Evolutionary conservation across 2,329 filamentous ascomycete species (phyloP), one percentile per base, ranked within the genome.

Genomic region (Celoporthe dispersa): DNA sequence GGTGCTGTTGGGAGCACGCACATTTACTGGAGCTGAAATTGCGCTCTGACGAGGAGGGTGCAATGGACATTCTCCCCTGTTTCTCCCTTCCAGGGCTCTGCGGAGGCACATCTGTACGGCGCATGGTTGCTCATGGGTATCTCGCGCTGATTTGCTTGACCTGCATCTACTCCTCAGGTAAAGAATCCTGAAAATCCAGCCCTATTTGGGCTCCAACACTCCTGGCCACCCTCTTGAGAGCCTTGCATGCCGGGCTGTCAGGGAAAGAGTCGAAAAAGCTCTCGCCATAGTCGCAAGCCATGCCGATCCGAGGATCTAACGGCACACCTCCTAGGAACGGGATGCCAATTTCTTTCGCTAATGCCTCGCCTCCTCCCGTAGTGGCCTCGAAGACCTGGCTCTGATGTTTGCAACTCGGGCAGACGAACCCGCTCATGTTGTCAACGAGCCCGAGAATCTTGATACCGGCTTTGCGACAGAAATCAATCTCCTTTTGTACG

Each of bases 391-490:
- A 99, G 64, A 99, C 97, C 79, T 97, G 89, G 76, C 87, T 91
- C 78, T 90, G 84, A 74, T 94, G 90, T 68, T 89, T 92, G 81
- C 96, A 99, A 69, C 93, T 95, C 12, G 94, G 94, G 78, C 96
- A 99, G 67, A 99, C 94, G 76, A 98, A 99, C 3, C 94, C 94
- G 70, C 91, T 93, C 96, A 99, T 99, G 78, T 99, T 99, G 84
- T 99, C 96, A 22, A 97, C 96, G 55, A 99, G 84, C 0, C 96
- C 96, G 3, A 99, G 80, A 8, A 99, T 89, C 63, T 86, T 87
- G 74, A 99, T 98, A 4, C 93, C 94, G 0, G 96, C 96, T 82
- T 99, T 99, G 70, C 90, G 87, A 81, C 97, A 99, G 78, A 99
- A 99, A 78, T 99, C 95, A 70, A 99, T 95, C 81, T 99, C 96